Conservation (phyloP, 2,329 filamentous ascomycete genomes). For the Ascochyta viciae-villosae region DNA sequence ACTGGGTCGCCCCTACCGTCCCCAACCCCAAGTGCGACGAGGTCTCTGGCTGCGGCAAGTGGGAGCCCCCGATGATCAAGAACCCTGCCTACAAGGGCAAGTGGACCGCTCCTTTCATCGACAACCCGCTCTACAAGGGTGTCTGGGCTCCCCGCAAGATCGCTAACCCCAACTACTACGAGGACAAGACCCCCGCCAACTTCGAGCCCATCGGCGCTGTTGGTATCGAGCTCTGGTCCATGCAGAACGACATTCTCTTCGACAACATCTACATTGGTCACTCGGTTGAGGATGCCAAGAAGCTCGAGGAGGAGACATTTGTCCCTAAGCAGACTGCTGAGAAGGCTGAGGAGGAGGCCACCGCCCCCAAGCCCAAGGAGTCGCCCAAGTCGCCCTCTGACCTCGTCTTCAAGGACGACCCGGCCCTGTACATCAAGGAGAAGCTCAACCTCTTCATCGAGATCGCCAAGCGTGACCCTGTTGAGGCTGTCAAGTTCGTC, state of each 20-base stretch:
- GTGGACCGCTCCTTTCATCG: constrained; percentile 90
- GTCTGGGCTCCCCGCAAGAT: constrained; percentile 95
- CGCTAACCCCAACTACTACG: constrained; percentile 92
- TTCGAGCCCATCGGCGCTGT: constrained; percentile 98
- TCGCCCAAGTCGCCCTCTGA: constrained; percentile 75
- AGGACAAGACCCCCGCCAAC: constrained; percentile 96
- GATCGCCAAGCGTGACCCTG: constrained; percentile 80
- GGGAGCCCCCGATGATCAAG: constrained; percentile 89
- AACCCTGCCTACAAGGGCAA: constrained; percentile 99
- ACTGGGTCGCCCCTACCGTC: constrained; percentile 90
- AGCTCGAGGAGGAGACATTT: constrained; percentile 88
- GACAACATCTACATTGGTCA: constrained; percentile 99
- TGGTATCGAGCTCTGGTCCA: constrained; percentile 99
- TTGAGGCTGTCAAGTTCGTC: constrained; percentile 86
- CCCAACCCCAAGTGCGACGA: constrained; percentile 97
- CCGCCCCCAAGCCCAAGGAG: constrained; percentile 75
- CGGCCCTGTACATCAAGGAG: constrained; percentile 85
- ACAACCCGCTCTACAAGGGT: constrained; percentile 99
- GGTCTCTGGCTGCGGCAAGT: constrained; percentile 90
- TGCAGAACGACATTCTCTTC: constrained; percentile 98
- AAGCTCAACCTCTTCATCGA: constrained; percentile 91
- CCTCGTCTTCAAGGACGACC: constrained; percentile 90
- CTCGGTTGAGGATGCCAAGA: constrained; percentile 89
- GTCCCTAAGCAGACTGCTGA: constrained; percentile 86
- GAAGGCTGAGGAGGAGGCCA: constrained; percentile 77